These are phyloP conservation scores for Aschersonia sp. DNA, from an alignment of 2,329 filamentous ascomycete genomes.

Conservation along the genomic window DNA sequence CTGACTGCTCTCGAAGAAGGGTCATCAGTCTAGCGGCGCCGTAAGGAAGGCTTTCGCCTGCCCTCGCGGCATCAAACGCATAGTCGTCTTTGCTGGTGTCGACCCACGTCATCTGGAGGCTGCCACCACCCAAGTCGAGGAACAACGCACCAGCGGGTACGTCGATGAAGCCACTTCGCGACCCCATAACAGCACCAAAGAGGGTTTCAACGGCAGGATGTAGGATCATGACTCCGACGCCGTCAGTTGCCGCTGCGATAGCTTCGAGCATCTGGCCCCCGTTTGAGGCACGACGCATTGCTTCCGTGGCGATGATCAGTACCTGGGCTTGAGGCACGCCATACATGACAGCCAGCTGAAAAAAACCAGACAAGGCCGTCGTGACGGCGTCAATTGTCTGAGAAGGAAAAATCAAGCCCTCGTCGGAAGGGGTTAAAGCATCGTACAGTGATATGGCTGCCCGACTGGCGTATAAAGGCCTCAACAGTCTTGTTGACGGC, in stretches of 20 bases:
- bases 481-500: slow-evolving; percentile 55
- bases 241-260: slow-evolving; percentile 46
- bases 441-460: slow-evolving; percentile 79
- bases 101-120: slow-evolving; percentile 51
- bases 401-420: slow-evolving; percentile 27
- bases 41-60: slow-evolving; percentile 44
- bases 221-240: slow-evolving; percentile 57
- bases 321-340: slow-evolving; percentile 51
- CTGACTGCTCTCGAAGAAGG: slow-evolving; percentile 27
- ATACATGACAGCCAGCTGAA: slow-evolving; percentile 54
- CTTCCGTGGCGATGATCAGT: slow-evolving; percentile 74
- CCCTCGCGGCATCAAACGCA: slow-evolving; percentile 35
- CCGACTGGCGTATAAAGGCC: slow-evolving; percentile 64
- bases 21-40: slow-evolving; percentile 43
- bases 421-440: slow-evolving; percentile 43
- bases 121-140: slow-evolving; percentile 72
- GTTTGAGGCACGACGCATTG: slow-evolving; percentile 70
- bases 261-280: slow-evolving; percentile 49
- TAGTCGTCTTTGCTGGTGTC: slow-evolving; percentile 33
- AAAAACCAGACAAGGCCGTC: slow-evolving; percentile 54
- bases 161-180: slow-evolving; percentile 56
- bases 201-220: slow-evolving; percentile 70
- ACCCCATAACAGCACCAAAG: slow-evolving; percentile 65
- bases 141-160: slow-evolving; percentile 56
- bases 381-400: slow-evolving; percentile 53